phyloP scores from a whole-genome alignment of 2,329 filamentous ascomycete species.

The Clonostachys chloroleuca region DNA sequence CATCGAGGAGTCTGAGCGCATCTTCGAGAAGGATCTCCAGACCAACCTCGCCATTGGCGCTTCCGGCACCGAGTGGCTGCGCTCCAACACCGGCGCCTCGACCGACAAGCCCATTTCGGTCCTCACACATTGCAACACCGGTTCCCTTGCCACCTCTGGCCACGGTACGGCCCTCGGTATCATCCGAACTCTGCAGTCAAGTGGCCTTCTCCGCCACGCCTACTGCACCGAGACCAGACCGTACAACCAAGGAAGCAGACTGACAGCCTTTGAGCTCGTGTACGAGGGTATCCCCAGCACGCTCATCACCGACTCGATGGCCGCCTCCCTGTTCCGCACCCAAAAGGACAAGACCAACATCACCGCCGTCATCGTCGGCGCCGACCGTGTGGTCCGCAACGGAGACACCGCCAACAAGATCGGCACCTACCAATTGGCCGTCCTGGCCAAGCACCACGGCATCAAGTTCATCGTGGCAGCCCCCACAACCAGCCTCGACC shows the following conservation, averaged over 20 bases:
- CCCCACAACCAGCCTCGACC: conserved; percentile 89
- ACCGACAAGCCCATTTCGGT: conserved; percentile 61
- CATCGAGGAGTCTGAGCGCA: conserved; percentile 75
- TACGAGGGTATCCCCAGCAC: conserved; percentile 90
- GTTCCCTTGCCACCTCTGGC: conserved; percentile 93
- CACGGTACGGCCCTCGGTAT: conserved; percentile 95
- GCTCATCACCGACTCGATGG: conserved; percentile 95
- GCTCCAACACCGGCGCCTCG: conserved; percentile 48
- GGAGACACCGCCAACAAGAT: conserved; percentile 99
- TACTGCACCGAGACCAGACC: conserved; percentile 97
- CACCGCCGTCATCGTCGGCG: conserved; percentile 85
- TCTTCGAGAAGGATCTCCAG: conserved; percentile 79
- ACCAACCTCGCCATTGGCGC: conserved; percentile 86
- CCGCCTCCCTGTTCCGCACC: conserved; percentile 71
- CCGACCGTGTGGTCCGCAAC: conserved; percentile 91
- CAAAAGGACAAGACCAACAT: conserved; percentile 63
- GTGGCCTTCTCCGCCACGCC: conserved; percentile 67
- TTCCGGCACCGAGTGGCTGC: conserved; percentile 80
- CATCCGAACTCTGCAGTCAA: conserved; percentile 73
- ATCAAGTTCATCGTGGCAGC: conserved; percentile 95
- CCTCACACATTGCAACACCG: conserved; percentile 96
- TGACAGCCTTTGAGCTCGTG: conserved; percentile 95
- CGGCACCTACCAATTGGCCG: conserved; percentile 87
- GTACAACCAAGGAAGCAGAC: conserved; percentile 93
- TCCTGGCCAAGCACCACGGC: conserved; percentile 83